Conservation (phyloP, 495 filamentous ascomycete genomes). For the Penicillium coffeae region DNA sequence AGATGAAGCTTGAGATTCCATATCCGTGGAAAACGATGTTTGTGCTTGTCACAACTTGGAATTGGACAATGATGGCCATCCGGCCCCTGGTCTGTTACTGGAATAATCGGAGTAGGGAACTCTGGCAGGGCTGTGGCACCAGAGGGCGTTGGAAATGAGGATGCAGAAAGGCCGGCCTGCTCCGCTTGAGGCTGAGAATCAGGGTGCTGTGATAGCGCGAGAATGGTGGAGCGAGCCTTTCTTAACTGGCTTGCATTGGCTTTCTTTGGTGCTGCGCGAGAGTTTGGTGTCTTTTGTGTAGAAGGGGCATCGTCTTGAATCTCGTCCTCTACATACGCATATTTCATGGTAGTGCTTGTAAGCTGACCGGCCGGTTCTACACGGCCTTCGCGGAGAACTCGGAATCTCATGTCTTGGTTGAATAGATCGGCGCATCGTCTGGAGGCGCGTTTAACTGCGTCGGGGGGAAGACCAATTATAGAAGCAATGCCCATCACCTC, state of each 20-base stretch:
- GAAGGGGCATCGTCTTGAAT: conserved; percentile 14
- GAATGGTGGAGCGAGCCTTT: background rate
- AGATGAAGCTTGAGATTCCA: conserved; percentile 43
- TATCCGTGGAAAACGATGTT: conserved; percentile 31
- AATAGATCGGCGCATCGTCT: conserved; percentile 70
- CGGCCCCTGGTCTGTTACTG: conserved; percentile 1
- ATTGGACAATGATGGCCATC: conserved; percentile 34
- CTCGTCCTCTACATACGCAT: conserved; percentile 33
- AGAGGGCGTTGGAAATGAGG: background rate
- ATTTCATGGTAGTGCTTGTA: conserved; percentile 13
- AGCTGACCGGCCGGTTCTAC: conserved; percentile 20
- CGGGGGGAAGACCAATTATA: conserved; percentile 58
- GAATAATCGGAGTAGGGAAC: background rate
- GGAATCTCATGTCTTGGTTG: conserved; percentile 58
- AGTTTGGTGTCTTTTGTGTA: background rate
- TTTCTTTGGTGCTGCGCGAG: background rate
- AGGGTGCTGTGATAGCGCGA: background rate
- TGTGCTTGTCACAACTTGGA: conserved; percentile 24
- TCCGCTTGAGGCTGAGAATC: background rate
- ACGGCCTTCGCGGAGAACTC: conserved; percentile 47
- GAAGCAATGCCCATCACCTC: conserved; percentile 73
- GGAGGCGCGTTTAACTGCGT: conserved; percentile 60
- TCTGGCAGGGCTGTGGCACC: background rate
- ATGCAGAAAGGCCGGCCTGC: background rate
- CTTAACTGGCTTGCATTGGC: background rate